Evolutionary conservation across 345 rosid species (phyloP).

Genomic region (Gossypium australe): DNA sequence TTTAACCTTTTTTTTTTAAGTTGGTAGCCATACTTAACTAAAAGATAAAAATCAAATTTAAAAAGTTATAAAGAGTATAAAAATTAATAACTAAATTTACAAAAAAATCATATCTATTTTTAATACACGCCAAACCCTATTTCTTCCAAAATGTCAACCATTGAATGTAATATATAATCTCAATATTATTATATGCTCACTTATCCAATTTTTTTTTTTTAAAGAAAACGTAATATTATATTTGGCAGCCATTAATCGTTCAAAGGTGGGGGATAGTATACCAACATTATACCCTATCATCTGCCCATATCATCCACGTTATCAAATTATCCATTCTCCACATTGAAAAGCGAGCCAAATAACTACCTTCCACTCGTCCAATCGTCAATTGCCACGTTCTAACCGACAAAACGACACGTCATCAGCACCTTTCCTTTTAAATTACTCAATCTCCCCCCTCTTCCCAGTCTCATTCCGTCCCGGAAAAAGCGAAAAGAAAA

Average conservation of each 20-base stretch:
- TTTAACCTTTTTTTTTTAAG: too few relatives aligned
- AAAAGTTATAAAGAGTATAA: too few relatives aligned
- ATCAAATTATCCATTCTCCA: background rate
- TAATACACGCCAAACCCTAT: too few relatives aligned
- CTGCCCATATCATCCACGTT: background rate
- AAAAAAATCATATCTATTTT: too few relatives aligned
- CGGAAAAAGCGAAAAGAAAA: too few relatives aligned
- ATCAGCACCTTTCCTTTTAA: slow-evolving; percentile 1
- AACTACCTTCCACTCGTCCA: slow-evolving; percentile 27
- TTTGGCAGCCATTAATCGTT: background rate
- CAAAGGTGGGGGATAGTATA: background rate
- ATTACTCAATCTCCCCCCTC: background rate
- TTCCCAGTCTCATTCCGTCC: background rate
- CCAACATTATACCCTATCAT: background rate
- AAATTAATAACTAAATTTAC: too few relatives aligned
- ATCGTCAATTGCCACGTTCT: slow-evolving; percentile 27
- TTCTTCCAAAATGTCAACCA: too few relatives aligned
- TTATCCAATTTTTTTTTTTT: too few relatives aligned
- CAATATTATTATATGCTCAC: too few relatives aligned
- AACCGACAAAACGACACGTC: background rate
- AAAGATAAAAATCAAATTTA: too few relatives aligned
- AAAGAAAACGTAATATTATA: background rate
- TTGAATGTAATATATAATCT: too few relatives aligned
- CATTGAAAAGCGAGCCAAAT: slow-evolving; percentile 46
- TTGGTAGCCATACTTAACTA: fast-evolving